A percentile compares a stretch with the other conserved stretches of the same genome.
These are phyloP conservation scores for Nicotiana undulata DNA, from an alignment of 257 asterid species.

Conservation along the genomic window DNA sequence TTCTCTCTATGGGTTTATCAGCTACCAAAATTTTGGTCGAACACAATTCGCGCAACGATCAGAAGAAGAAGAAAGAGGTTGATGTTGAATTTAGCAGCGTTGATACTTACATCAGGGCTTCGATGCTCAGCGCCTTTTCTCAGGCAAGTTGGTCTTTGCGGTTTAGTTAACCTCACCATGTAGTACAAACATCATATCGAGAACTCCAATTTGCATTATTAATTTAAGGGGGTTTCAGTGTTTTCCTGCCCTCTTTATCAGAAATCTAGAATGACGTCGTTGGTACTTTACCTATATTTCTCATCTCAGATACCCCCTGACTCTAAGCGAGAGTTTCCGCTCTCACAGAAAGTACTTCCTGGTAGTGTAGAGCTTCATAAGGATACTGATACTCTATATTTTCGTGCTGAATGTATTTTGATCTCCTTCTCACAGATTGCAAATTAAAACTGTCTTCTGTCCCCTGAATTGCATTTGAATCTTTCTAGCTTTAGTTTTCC, in stretches of 20 bases:
- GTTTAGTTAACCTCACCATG: neutral
- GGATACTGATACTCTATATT: neutral
- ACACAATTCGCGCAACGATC: conserved; percentile 30
- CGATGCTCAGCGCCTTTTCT: conserved; percentile 48
- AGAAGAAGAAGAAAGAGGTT: conserved; percentile 35
- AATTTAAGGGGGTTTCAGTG: neutral
- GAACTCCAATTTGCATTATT: neutral
- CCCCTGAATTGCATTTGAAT: neutral
- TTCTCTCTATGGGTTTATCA: conserved; percentile 49
- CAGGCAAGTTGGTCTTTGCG: conserved; percentile 58
- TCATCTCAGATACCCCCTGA: neutral
- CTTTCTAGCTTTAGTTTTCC: neutral
- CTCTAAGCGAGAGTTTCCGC: neutral
- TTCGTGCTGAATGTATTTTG: neutral
- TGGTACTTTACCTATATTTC: neutral
- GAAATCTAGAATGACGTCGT: neutral
- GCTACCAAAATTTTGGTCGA: conserved; percentile 51
- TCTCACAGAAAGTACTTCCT: neutral
- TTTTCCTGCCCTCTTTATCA: neutral
- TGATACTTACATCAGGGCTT: conserved; percentile 76
- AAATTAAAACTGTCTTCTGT: neutral
- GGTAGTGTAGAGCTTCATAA: neutral
- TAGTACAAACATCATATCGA: neutral
- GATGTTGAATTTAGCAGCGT: conserved; percentile 45
- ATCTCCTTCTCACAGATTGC: too few relatives aligned